Conservation (phyloP, 202 grass and related monocot genomes). For the Carex arenaria region DNA sequence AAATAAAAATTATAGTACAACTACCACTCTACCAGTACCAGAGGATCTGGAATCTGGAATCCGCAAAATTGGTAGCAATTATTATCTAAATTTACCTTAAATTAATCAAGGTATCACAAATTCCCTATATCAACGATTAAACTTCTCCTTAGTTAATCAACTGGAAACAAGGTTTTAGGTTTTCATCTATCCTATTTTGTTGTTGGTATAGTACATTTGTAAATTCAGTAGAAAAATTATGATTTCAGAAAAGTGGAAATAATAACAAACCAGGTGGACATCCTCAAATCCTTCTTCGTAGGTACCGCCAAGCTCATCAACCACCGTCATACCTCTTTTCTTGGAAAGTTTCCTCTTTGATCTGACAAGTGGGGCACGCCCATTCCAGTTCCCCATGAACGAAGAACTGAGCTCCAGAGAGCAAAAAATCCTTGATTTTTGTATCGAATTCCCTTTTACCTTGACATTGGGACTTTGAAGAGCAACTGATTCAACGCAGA, state of each 20-base stretch:
- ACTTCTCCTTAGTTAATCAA: not conserved
- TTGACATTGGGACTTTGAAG: not conserved
- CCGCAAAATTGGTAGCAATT: not conserved
- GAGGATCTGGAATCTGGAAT: not conserved
- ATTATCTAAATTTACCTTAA: not conserved
- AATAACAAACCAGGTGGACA: conserved; percentile 41
- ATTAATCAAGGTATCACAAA: not conserved
- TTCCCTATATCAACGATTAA: not conserved
- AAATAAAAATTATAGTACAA: not conserved
- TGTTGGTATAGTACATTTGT: not conserved
- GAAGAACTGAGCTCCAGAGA: conserved; percentile 35
- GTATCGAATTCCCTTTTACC: not conserved
- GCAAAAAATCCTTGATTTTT: not conserved
- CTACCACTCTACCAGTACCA: not conserved
- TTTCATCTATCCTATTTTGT: not conserved
- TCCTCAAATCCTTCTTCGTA: conserved; percentile 76
- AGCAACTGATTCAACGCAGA: conserved; percentile 12
- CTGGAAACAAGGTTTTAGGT: not conserved
- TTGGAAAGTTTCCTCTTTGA: conserved; percentile 6
- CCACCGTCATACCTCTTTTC: conserved; percentile 33
- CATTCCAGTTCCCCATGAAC: conserved; percentile 30
- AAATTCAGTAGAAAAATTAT: not conserved
- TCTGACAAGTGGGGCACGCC: not conserved
- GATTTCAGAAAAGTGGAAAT: not conserved
- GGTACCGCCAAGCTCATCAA: conserved; percentile 52